A percentile compares a stretch with the other conserved stretches of the same genome.
phyloP scores from a whole-genome alignment of 106 monocot species.

The Hemerocallis citrina region DNA sequence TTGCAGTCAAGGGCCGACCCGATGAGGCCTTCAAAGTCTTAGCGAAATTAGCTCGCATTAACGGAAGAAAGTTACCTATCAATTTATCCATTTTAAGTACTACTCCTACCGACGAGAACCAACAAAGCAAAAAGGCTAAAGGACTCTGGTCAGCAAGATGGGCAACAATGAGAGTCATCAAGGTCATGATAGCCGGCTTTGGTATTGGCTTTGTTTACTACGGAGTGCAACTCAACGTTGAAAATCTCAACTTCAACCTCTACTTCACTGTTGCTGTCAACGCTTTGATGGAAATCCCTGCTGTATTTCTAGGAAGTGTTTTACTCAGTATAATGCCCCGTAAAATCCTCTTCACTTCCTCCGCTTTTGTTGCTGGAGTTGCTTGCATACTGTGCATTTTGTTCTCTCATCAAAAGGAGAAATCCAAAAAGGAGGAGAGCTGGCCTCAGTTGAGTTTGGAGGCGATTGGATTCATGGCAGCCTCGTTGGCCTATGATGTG shows the following conservation, averaged over 20 bases:
- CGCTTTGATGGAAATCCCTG: constrained; percentile 69
- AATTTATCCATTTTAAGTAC: constrained; percentile 16
- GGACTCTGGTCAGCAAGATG: constrained; percentile 46
- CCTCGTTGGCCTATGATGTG: constrained; percentile 43
- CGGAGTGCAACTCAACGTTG: constrained; percentile 79
- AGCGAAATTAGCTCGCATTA: constrained; percentile 35
- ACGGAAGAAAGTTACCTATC: constrained; percentile 35
- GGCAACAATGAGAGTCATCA: constrained; percentile 41
- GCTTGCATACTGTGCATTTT: constrained; percentile 36
- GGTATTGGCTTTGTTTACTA: constrained; percentile 81
- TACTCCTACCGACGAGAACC: background rate
- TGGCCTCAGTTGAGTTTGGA: constrained; percentile 48
- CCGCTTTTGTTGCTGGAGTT: constrained; percentile 29
- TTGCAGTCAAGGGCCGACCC: constrained; percentile 42
- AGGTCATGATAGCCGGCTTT: constrained; percentile 45
- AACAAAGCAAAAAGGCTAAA: background rate
- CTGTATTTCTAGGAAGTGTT: constrained; percentile 61
- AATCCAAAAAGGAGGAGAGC: constrained; percentile 19
- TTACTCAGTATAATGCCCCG: constrained; percentile 41
- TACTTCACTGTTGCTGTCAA: constrained; percentile 69
- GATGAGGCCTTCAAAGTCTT: constrained; percentile 45
- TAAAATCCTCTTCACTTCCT: constrained; percentile 37
- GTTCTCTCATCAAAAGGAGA: constrained; percentile 15
- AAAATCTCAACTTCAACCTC: constrained; percentile 70
- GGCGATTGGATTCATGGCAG: constrained; percentile 67